phyloP scores from a whole-genome alignment of 352 stramenopile species.

The Phytophthora multivora region DNA sequence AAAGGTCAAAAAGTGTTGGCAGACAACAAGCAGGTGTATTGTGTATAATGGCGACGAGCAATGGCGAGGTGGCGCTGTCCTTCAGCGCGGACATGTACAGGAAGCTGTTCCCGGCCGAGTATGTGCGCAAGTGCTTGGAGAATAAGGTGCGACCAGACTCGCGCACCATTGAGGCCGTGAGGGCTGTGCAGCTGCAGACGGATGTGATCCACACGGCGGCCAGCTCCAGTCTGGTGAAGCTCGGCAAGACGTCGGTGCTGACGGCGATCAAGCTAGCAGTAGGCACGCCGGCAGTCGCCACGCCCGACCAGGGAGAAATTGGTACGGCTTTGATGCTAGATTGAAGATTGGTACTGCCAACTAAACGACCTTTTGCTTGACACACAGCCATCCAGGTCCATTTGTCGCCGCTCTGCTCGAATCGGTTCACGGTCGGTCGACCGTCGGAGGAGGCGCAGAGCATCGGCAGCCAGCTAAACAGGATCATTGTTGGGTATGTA shows the following conservation, averaged over 20 bases:
- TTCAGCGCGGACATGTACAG: conserved; percentile 75
- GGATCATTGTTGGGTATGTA: conserved; percentile 69
- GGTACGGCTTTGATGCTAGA: conserved; percentile 29
- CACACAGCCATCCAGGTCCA: conserved; percentile 76
- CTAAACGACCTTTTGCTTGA: not conserved
- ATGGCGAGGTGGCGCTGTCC: conserved; percentile 41
- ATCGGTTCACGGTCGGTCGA: conserved; percentile 66
- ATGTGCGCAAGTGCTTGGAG: conserved; percentile 63
- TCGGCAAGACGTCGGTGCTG: conserved; percentile 76
- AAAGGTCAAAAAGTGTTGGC: not conserved
- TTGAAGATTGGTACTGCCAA: not conserved
- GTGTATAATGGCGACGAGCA: conserved; percentile 11
- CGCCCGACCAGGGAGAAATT: conserved; percentile 79
- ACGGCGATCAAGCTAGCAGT: conserved; percentile 78
- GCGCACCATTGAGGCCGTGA: conserved; percentile 48
- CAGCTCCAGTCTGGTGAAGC: conserved; percentile 77
- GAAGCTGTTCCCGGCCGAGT: conserved; percentile 79
- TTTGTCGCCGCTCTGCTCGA: conserved; percentile 79
- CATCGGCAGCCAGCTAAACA: conserved; percentile 78
- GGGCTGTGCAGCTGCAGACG: conserved; percentile 68
- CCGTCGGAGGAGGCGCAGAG: conserved; percentile 79
- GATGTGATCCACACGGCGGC: conserved; percentile 65
- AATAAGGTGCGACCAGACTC: conserved; percentile 67
- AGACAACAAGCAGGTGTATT: not conserved
- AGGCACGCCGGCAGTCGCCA: conserved; percentile 65